Base-by-base conservation (phyloP, 2,329 filamentous ascomycete genomes). In the Phaeosphaeria sp. region DNA sequence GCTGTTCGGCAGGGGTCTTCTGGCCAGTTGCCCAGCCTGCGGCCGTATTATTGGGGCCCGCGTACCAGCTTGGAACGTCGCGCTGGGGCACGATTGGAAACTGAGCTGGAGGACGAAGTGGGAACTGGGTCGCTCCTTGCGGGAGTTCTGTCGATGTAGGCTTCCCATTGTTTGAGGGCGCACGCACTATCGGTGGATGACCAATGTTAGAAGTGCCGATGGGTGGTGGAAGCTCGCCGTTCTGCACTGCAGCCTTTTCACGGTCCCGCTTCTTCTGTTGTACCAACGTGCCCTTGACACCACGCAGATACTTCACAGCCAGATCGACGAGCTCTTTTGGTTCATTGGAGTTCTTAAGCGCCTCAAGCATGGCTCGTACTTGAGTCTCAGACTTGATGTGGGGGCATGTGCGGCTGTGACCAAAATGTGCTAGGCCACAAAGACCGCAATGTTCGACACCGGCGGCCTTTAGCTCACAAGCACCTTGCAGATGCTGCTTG, bases 371-470 rank as follows among this genome's bases (percentile, higher is more conserved):
- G 20, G 84, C 78, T 53, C 84, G 81, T 17, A 92, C 80, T 67
- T 91, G 84, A 2, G 82, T 84, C 60, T 90, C 85, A 2, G 86
- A 86, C 53, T 79, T 80, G 51, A 91, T 81, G 68, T 88, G 85
- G 15, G 87, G 85, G 67, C 89, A 91, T 9, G 81, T 82, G 30
- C 84, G 80, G 1, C 77, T 74, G 52, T 80, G 71, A 2, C 87
- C 87, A 21, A 86, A 80, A 17, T 87, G 87, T 60, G 89, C 90
- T 6, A 90, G 80, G 1, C 75, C 75, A 69, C 89, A 91, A 57
- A 90, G 81, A 6, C 83, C 83, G 72, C 89, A 91, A 64, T 83
- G 76, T 66, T 90, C 87, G 2, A 83, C 79, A 1, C 86, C 85
- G 9, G 84, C 83, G 5, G 81, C 63, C 69, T 87, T 89, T 30